Percentiles rank a stretch among this genome's conserved stretches.
phyloP scores from a whole-genome alignment of 2,329 filamentous ascomycete species.

The Fusarium caatingaense region DNA sequence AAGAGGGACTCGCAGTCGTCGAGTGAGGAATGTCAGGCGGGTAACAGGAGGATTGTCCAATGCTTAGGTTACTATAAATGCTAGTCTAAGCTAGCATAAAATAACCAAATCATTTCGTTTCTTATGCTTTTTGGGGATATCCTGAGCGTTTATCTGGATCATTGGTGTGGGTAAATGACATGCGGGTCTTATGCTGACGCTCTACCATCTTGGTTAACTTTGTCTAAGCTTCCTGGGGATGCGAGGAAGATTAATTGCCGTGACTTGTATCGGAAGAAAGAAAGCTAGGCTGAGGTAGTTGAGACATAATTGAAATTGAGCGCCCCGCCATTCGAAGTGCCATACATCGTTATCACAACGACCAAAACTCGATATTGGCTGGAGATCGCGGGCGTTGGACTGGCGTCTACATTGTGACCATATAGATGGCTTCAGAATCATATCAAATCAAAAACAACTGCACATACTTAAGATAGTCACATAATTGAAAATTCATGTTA shows the following conservation, averaged over 20 bases:
- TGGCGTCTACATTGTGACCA: neutral
- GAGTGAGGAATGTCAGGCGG: conserved; percentile 24
- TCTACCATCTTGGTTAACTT: neutral
- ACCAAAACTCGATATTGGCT: neutral
- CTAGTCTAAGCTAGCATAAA: too few species aligned
- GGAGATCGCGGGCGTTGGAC: too few species aligned
- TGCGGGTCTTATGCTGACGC: neutral
- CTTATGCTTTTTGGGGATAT: neutral
- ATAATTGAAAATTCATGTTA: conserved; percentile 56
- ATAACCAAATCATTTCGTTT: neutral
- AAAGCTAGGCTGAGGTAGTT: neutral
- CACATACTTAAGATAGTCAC: conserved; percentile 8
- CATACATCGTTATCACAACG: neutral
- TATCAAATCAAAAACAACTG: conserved; percentile 5
- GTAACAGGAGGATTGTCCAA: neutral
- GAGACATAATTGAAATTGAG: neutral
- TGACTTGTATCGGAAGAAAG: neutral
- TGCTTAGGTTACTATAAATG: neutral
- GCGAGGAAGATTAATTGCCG: neutral
- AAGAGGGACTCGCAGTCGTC: conserved; percentile 57
- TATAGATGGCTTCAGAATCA: neutral
- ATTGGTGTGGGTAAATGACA: neutral
- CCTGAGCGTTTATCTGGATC: neutral
- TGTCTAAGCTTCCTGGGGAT: neutral
- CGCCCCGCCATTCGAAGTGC: neutral